These are phyloP conservation scores for Cadophora gregata DNA, from an alignment of 2,329 filamentous ascomycete species.

Conservation along the genomic window DNA sequence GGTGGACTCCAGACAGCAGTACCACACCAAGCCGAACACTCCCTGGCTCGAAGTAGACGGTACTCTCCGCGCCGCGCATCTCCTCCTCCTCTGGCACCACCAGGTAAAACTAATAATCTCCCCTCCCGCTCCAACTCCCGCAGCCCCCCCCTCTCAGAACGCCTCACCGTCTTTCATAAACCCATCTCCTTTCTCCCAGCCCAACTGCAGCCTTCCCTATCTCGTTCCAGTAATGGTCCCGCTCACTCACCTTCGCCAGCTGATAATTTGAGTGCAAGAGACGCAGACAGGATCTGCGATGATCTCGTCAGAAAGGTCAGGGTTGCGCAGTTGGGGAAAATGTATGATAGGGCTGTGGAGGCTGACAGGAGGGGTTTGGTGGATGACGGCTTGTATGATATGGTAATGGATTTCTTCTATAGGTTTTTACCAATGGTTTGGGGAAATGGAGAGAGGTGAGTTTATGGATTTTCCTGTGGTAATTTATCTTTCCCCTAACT, in stretches of 20 bases:
- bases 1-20: not conserved
- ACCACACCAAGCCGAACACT: not conserved
- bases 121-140: not conserved
- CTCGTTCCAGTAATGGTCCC: no score
- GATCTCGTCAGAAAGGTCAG: not conserved
- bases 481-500: not conserved
- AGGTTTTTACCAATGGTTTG: not conserved
- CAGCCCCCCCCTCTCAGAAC: not conserved
- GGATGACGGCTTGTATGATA: not conserved
- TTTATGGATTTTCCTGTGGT: not conserved
- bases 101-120: not conserved
- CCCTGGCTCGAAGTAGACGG: not conserved
- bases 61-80: not conserved
- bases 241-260: not conserved
- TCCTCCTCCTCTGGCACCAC: not conserved
- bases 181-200: not conserved
- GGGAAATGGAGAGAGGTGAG: not conserved
- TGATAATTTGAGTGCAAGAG: not conserved
- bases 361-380: not conserved
- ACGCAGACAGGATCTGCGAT: not conserved
- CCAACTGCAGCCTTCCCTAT: no score
- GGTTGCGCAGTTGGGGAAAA: not conserved
- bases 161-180: not conserved
- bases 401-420: conserved; percentile 3
- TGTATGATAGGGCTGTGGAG: not conserved